These are phyloP conservation scores for Plantago ovata DNA, from an alignment of 257 asterid species.

Conservation along the genomic window DNA sequence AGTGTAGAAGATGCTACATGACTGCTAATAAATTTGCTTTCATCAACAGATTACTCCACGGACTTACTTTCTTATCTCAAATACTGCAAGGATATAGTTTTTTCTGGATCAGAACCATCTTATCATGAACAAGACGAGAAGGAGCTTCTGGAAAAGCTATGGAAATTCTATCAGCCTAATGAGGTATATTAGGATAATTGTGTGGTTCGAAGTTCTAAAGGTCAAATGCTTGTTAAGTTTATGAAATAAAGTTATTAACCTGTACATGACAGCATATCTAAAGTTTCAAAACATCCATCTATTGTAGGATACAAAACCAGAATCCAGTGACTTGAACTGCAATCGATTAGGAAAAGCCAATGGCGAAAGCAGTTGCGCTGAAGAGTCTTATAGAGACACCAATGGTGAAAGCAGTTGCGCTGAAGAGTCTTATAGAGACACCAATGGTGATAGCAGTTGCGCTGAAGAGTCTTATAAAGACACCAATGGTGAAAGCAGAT, in stretches of 20 bases:
- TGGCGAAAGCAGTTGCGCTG: conserved; percentile 1
- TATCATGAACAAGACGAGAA: conserved; percentile 48
- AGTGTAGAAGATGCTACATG: not conserved
- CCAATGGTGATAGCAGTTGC: conserved; percentile 17
- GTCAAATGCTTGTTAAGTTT: not conserved
- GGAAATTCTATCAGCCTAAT: conserved; percentile 48
- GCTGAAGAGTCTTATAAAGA: too few relatives aligned
- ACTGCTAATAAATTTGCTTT: conserved; percentile 19
- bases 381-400: too few relatives aligned
- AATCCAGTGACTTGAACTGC: conserved; percentile 2
- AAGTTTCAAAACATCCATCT: conserved; percentile 5
- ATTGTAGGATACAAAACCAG: conserved; percentile 33
- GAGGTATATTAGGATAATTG: conserved; percentile 35
- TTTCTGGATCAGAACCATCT: conserved; percentile 53
- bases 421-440: conserved; percentile 1
- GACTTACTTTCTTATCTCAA: conserved; percentile 61
- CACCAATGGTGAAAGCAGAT: conserved; percentile 13
- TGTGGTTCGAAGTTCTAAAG: not conserved
- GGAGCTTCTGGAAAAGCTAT: conserved; percentile 37
- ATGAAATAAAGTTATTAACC: not conserved
- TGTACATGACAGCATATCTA: not conserved
- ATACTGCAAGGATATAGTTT: conserved; percentile 63
- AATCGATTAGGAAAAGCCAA: conserved; percentile 19
- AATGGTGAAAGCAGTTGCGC: too few relatives aligned
- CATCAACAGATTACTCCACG: conserved; percentile 45